These are phyloP conservation scores for Geotrichum australiense DNA, from an alignment of 1,139 yeast genomes.

Conservation along the genomic window DNA sequence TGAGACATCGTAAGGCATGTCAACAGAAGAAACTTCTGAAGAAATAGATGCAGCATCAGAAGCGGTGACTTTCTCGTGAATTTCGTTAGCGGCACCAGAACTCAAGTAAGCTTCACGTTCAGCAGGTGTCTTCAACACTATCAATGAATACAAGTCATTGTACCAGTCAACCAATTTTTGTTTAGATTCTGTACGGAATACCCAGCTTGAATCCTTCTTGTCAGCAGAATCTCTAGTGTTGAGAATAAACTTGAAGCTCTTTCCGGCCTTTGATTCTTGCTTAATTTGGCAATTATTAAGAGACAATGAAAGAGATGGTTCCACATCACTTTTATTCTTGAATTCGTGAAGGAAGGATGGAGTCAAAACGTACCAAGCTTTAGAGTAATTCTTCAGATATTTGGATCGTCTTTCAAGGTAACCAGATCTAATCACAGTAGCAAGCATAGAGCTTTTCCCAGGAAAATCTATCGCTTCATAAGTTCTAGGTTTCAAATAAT, in stretches of 20 bases:
- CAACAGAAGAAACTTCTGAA: slow-evolving; percentile 28
- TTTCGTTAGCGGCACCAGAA: slow-evolving; percentile 21
- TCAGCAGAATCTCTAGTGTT: slow-evolving; percentile 16
- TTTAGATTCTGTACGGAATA: slow-evolving; percentile 76
- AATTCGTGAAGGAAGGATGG: slow-evolving; percentile 86
- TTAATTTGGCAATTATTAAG: slow-evolving; percentile 75
- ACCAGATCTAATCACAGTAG: slow-evolving; percentile 70
- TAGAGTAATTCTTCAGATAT: slow-evolving; percentile 78
- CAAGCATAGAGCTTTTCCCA: slow-evolving; percentile 62
- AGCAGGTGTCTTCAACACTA: slow-evolving; percentile 42
- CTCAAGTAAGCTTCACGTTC: slow-evolving; percentile 23
- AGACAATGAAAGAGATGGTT: slow-evolving; percentile 79
- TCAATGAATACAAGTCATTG: slow-evolving; percentile 61
- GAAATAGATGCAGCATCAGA: slow-evolving; percentile 27
- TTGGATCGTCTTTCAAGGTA: slow-evolving; percentile 83
- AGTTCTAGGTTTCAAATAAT: slow-evolving; percentile 61
- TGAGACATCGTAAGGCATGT: slow-evolving; percentile 25
- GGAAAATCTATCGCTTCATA: slow-evolving; percentile 56
- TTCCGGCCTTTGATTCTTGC: slow-evolving; percentile 70
- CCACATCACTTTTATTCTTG: slow-evolving; percentile 73
- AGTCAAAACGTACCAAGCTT: slow-evolving; percentile 87
- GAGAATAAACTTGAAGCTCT: slow-evolving; percentile 65
- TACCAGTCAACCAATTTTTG: slow-evolving; percentile 80
- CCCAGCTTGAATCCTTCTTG: slow-evolving; percentile 70
- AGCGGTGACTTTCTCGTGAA: slow-evolving; percentile 20